These are phyloP conservation scores for Globomyces pollinis-pini DNA, from an alignment of 192 early-diverging fungal genomes.

Conservation along the genomic window DNA sequence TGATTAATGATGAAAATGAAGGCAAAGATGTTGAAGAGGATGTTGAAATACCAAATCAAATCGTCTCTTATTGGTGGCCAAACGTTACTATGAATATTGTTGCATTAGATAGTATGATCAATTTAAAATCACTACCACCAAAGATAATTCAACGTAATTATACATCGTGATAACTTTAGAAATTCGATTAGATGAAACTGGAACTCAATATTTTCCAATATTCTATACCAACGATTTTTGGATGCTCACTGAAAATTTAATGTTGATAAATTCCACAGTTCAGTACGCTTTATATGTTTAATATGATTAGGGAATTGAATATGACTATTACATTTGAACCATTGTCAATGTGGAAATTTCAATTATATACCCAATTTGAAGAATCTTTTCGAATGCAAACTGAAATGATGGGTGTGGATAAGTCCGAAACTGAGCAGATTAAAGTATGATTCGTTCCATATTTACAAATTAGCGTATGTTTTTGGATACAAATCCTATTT, in stretches of 20 bases:
- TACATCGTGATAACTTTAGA: too few relatives aligned
- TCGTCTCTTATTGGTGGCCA: conserved; percentile 69
- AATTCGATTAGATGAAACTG: conserved; percentile 23
- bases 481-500: conserved; percentile 77
- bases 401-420: conserved; percentile 46
- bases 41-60: conserved; percentile 4
- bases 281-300: too few relatives aligned
- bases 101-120: conserved; percentile 30
- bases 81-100: conserved; percentile 66
- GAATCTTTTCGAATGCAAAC: conserved; percentile 54
- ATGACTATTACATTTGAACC: conserved; percentile 57
- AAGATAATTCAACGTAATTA: conserved; percentile 48
- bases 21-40: conserved; percentile 10
- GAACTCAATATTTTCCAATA: conserved; percentile 54
- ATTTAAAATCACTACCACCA: conserved; percentile 43
- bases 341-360: conserved; percentile 65
- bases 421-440: conserved; percentile 64
- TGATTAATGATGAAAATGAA: conserved; percentile 20
- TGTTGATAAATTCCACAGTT: conserved; percentile 66
- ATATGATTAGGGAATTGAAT: too few relatives aligned
- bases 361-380: conserved; percentile 63
- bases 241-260: conserved; percentile 58
- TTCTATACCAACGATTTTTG: conserved; percentile 79
- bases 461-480: conserved; percentile 62
- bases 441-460: conserved; percentile 37